Evolutionary conservation across 148 eudicot species (phyloP), one percentile per base, ranked within the genome.

Genomic region (Oxyria digyna): DNA sequence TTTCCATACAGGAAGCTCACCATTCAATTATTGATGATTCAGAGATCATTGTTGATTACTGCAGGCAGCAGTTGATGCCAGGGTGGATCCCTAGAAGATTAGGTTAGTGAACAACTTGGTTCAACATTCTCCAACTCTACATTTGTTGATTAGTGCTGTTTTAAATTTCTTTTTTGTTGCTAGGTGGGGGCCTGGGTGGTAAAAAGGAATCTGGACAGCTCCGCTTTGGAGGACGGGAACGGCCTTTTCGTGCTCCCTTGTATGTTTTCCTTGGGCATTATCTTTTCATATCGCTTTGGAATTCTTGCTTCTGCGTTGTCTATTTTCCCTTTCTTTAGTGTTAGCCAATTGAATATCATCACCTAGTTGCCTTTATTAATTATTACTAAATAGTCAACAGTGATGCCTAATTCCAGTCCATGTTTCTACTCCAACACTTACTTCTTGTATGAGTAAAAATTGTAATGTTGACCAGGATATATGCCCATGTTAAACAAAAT

Each of bases 1-100:
- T 38, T 66, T 37, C 46, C 62, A 66, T 77, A 74, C 78, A 89
- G 97, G 91, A 93, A 68, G 96, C 98, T 73, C 96, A 90, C 74
- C 99, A 94, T 75, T 82, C 89, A 6, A 41, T 78, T 48, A 80
- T 94, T 69, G 99, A 91, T 74, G 90, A 88, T 80, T 91, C 97
- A 70, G 99, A 91, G 82, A 81, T 94, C 72, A 77, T 90, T 67
- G 93, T 94, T 76, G 99, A 91, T 85, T 94, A 88, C 74, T 88
- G 85, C 74, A 82, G 99, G 76, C 97, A 94, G 75, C 97, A 87
- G 54, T 74, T 91, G 67, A 94, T 91, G 99, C 82, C 96, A 50
- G 99, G 99, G 65, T 94, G 99, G 99, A 88, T 94, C 63, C 99
- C 99, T 14, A 88, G 99, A 85, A 84, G 99, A 74, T 81, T 94